Evolutionary conservation across 163 green algal species (phyloP).

Genomic region (Chlamydomonas reinhardtii): DNA sequence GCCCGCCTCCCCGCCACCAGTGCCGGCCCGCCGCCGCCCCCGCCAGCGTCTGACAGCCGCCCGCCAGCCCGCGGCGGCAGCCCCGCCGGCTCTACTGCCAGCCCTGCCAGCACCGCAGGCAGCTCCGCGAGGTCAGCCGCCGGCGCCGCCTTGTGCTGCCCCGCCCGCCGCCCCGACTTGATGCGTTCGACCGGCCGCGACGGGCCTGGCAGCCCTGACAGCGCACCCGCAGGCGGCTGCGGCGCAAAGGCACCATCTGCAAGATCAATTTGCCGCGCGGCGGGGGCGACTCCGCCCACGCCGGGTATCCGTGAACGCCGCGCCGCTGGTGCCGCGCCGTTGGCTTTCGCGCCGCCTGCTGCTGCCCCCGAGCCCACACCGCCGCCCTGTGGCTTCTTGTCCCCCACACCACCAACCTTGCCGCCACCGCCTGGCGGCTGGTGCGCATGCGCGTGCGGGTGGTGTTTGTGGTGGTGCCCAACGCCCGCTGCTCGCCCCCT

Average conservation of each 20-base stretch:
- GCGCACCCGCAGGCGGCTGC: not conserved
- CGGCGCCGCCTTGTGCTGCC: conserved; percentile 5
- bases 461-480: not conserved
- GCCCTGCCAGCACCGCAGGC: too few relatives aligned
- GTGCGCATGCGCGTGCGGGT: not conserved
- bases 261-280: not conserved
- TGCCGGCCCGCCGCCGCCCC: not conserved
- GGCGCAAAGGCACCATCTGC: not conserved
- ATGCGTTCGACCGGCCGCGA: conserved; percentile 3
- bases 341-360: not conserved
- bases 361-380: too few relatives aligned
- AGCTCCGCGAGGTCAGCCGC: conserved; percentile 10
- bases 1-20: not conserved
- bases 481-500: not conserved
- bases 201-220: not conserved
- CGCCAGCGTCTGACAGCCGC: not conserved
- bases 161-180: conserved; percentile 30
- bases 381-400: not conserved
- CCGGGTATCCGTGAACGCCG: not conserved
- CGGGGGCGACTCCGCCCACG: not conserved
- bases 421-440: too few relatives aligned
- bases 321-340: not conserved
- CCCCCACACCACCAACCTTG: too few relatives aligned
- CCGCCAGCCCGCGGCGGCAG: not conserved
- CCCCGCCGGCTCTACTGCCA: too few relatives aligned